Conservation (phyloP, 768 basidiomycete genomes). For the Leccinum subgranulosum region DNA sequence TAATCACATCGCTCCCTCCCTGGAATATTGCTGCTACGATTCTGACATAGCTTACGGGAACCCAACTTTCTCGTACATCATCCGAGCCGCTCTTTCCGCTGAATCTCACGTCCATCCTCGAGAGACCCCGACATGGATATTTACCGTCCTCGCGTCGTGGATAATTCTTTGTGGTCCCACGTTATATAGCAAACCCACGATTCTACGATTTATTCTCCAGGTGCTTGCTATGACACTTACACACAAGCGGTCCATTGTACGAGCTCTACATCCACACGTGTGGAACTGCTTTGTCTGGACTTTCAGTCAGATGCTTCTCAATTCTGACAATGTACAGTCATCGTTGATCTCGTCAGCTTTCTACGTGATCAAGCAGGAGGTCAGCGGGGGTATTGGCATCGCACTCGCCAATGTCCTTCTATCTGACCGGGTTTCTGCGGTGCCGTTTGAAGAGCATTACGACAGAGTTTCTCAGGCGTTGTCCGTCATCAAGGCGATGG, state of each 20-base stretch:
- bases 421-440: not conserved
- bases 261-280: slow-evolving; percentile 39
- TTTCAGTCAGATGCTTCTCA: slow-evolving; percentile 39
- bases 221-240: slow-evolving; percentile 31
- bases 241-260: slow-evolving; percentile 36
- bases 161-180: slow-evolving; percentile 44
- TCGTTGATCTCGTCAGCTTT: slow-evolving; percentile 37
- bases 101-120: slow-evolving; percentile 16
- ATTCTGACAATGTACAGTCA: slow-evolving; percentile 16
- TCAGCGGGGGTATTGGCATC: slow-evolving; percentile 42
- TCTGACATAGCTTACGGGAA: not conserved
- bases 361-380: slow-evolving; percentile 44
- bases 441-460: slow-evolving; percentile 8
- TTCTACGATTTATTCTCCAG: slow-evolving; percentile 38
- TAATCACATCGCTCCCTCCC: slow-evolving; percentile 24
- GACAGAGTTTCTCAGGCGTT: slow-evolving; percentile 35
- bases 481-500: slow-evolving; percentile 38
- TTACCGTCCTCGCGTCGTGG: slow-evolving; percentile 43
- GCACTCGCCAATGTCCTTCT: slow-evolving; percentile 42
- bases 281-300: slow-evolving; percentile 61
- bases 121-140: slow-evolving; percentile 42
- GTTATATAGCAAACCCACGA: slow-evolving; percentile 39
- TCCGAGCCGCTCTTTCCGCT: slow-evolving; percentile 29
- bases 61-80: slow-evolving; percentile 22
- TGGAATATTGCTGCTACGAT: slow-evolving; percentile 16